These are phyloP conservation scores for Harringtonia lauricola DNA, from an alignment of 2,329 filamentous ascomycete species.

Conservation along the genomic window DNA sequence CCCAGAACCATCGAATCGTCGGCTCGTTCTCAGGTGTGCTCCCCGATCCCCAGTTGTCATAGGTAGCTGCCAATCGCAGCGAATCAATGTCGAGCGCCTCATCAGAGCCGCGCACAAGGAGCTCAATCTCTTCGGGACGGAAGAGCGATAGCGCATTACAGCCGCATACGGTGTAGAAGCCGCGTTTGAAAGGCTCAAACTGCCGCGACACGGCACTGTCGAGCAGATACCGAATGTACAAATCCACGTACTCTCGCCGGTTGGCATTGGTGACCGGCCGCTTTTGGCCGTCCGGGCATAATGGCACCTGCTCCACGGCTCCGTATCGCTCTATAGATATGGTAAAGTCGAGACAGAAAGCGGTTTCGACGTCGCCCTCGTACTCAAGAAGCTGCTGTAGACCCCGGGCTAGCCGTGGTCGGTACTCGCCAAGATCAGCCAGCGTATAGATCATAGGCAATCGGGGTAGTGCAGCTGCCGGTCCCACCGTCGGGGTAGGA, in stretches of 20 bases:
- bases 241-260: slow-evolving; percentile 73
- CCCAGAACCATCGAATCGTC: slow-evolving; percentile 80
- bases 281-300: slow-evolving; percentile 63
- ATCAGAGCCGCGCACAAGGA: slow-evolving; percentile 75
- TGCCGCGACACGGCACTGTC: slow-evolving; percentile 69
- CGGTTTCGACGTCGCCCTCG: slow-evolving; percentile 71
- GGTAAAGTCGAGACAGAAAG: slow-evolving; percentile 74
- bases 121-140: slow-evolving; percentile 81
- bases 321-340: slow-evolving; percentile 71
- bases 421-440: slow-evolving; percentile 73
- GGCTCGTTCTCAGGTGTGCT: slow-evolving; percentile 49
- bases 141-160: slow-evolving; percentile 83
- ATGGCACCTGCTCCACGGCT: slow-evolving; percentile 50
- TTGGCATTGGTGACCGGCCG: slow-evolving; percentile 76
- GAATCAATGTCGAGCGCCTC: slow-evolving; percentile 70
- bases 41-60: slow-evolving; percentile 63
- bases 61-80: slow-evolving; percentile 64
- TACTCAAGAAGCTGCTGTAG: slow-evolving; percentile 69
- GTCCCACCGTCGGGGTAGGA: slow-evolving; percentile 45
- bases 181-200: slow-evolving; percentile 88
- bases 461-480: slow-evolving; percentile 40
- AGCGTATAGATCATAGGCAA: slow-evolving; percentile 62
- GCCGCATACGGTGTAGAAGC: slow-evolving; percentile 85
- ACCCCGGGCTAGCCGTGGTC: slow-evolving; percentile 64
- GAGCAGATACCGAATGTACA: slow-evolving; percentile 71